These are phyloP conservation scores for Fusarium sp. DNA, from an alignment of 2,329 filamentous ascomycete genomes.

Conservation along the genomic window DNA sequence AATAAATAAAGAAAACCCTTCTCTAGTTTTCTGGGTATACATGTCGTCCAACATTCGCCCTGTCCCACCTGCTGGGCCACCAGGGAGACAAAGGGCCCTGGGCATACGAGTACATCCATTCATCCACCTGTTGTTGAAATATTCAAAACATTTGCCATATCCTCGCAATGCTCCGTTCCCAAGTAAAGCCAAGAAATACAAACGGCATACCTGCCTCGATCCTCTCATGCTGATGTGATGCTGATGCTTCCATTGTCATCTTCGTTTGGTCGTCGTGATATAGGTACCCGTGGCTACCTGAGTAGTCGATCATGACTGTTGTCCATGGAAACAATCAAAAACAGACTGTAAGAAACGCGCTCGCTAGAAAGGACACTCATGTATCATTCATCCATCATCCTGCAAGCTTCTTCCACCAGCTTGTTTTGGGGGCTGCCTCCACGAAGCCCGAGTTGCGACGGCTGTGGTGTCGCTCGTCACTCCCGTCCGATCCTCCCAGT, in stretches of 20 bases:
- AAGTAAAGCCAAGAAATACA: slow-evolving; percentile 5
- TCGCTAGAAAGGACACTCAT: slow-evolving; percentile 46
- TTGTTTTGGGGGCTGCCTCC: slow-evolving; percentile 67
- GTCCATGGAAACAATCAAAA: slow-evolving; percentile 33
- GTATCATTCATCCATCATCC: slow-evolving; percentile 51
- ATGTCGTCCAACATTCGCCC: slow-evolving; percentile 25
- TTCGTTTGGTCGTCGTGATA: slow-evolving; percentile 17
- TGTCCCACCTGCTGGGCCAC: slow-evolving; percentile 15
- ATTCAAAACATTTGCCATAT: slow-evolving; percentile 9
- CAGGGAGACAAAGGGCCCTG: slow-evolving; percentile 1
- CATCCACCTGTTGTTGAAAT: slow-evolving; percentile 22
- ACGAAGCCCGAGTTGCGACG: slow-evolving; percentile 60
- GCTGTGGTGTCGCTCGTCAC: slow-evolving; percentile 61
- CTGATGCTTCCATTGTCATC: slow-evolving; percentile 21
- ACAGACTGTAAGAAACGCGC: slow-evolving; percentile 44
- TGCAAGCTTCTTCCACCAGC: slow-evolving; percentile 74
- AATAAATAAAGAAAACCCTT: neutral
- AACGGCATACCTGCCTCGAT: slow-evolving; percentile 9
- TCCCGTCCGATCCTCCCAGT: slow-evolving; percentile 58
- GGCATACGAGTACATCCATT: slow-evolving; percentile 18
- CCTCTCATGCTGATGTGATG: slow-evolving; percentile 24
- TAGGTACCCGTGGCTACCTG: neutral
- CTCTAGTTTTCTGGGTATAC: slow-evolving; percentile 35
- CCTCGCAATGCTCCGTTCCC: slow-evolving; percentile 32
- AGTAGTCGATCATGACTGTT: slow-evolving; percentile 26